Percentiles rank a stretch among this genome's conserved stretches.
Evolutionary conservation across 805 yeast genomes (phyloP).

Genomic region (Dipodascopsis tothii): DNA sequence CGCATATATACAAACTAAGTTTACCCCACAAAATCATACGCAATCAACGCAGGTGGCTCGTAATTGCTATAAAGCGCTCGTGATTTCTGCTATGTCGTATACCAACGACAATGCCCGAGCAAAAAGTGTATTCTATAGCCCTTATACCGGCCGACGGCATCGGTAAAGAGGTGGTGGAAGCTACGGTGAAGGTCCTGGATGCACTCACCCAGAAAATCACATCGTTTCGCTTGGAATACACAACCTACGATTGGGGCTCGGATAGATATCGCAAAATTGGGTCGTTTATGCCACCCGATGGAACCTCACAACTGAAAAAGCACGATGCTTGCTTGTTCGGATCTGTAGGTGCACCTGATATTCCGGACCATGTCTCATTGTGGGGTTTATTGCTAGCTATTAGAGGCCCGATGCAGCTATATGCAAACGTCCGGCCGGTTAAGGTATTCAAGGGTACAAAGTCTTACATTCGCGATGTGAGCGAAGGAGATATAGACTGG

Average conservation of each 20-base stretch:
- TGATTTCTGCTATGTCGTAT: too few relatives aligned
- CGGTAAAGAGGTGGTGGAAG: constrained; percentile 18
- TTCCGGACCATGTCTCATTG: constrained; percentile 19
- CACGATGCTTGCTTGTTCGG: constrained; percentile 21
- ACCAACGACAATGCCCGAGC: background rate
- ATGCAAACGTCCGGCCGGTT: constrained; percentile 22
- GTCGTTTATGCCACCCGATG: constrained; percentile 17
- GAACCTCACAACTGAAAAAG: constrained; percentile 8
- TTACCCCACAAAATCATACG: too few relatives aligned
- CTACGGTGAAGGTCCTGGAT: constrained; percentile 16
- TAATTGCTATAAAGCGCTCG: too few relatives aligned
- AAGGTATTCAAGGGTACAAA: constrained; percentile 7
- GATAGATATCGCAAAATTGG: constrained; percentile 17
- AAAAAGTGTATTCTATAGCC: constrained; percentile 9
- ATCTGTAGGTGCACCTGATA: constrained; percentile 22
- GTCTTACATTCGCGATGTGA: constrained; percentile 2
- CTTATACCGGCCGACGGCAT: constrained; percentile 22
- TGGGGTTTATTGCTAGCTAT: constrained; percentile 20
- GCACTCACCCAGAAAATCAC: constrained; percentile 2
- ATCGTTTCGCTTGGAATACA: constrained; percentile 8
- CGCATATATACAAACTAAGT: too few relatives aligned
- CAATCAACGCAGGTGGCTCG: too few relatives aligned
- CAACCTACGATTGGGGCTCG: constrained; percentile 17
- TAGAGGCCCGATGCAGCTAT: constrained; percentile 18
- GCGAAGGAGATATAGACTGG: constrained; percentile 14